phyloP scores from a whole-genome alignment of 345 rosid species.

The Eutrema heterophyllum region DNA sequence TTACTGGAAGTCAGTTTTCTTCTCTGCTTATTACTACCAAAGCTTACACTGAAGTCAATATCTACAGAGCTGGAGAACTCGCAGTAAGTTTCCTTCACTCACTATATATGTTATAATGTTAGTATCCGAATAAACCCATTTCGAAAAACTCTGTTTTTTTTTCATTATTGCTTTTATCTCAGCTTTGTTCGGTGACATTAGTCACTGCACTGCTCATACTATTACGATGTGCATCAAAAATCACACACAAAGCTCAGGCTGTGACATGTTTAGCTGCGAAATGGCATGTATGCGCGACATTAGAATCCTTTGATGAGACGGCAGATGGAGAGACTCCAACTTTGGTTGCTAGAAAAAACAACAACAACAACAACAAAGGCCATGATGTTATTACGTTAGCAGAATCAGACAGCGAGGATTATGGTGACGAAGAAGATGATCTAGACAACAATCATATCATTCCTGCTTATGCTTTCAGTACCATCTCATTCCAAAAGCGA shows the following conservation, averaged over 20 bases:
- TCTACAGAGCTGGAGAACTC: constrained; percentile 82
- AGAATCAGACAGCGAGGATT: constrained; percentile 46
- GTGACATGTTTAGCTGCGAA: constrained; percentile 86
- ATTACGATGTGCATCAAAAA: constrained; percentile 79
- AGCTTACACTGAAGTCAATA: constrained; percentile 40
- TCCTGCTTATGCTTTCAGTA: constrained; percentile 61
- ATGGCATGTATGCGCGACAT: constrained; percentile 89
- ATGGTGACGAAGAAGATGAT: constrained; percentile 81
- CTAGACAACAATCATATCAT: constrained; percentile 60
- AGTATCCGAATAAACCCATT: not conserved
- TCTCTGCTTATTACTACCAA: constrained; percentile 77
- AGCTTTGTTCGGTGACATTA: constrained; percentile 83
- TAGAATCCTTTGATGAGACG: constrained; percentile 61
- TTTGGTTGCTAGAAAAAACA: constrained; percentile 13
- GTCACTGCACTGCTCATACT: constrained; percentile 62
- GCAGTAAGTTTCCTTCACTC: constrained; percentile 46
- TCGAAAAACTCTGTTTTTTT: not conserved
- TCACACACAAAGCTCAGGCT: constrained; percentile 91
- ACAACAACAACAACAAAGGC: constrained; percentile 4
- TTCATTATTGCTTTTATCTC: not conserved
- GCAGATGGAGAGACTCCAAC: constrained; percentile 73
- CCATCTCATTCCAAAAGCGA: constrained; percentile 86
- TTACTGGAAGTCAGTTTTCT: constrained; percentile 85
- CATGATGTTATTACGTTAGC: constrained; percentile 21
- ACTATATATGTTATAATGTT: not conserved